Evolutionary conservation across 805 yeast genomes (phyloP), one percentile per base, ranked within the genome.

Genomic region (Torulaspora maleeae): DNA sequence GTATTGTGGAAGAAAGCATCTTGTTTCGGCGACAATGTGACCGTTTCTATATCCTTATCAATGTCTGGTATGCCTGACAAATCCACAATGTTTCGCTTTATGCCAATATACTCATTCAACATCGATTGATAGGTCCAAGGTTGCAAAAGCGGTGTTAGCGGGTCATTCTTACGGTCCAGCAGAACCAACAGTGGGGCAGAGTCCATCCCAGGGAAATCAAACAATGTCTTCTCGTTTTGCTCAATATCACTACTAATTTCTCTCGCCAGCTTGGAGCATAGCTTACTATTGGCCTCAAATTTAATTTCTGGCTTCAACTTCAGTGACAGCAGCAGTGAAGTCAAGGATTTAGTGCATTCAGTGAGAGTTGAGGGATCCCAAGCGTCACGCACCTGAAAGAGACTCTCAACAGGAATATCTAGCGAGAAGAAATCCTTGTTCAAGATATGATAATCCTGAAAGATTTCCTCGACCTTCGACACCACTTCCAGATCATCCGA

Each of bases 41-140:
- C 77, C 45, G 83, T 83, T 44, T 71, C 65, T 49, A 83, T 66
- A 34, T 82, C 86, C n/a, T 76, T 66, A 37, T 80, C 65, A 48
- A 80, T 68, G 52, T 76, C 79, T 1, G 83, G 77, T 1, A 78
- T 74, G 1, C 65, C 57, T 0, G 82, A 70, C 28, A 90, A 63
- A 54, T 80, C 83, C 3, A 88, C 95, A 2, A 90, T 77, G 55
- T 93, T 91, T 59, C 88, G 83, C 27, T 73, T 69, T 47, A 93
- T 86, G 2, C 91, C 95, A 25, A 93, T 70, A 17, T 89, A 75
- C 62, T 95, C 98, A 63, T 91, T 95, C 13, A 93, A 87, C 98
- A 93, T 91, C 2, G 96, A 86, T 61, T 91, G 98, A 66, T 88
- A 93, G 1, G 99, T 90, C 99, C 99, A 93, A 2, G 98, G 99